These are phyloP conservation scores for Plantago lanceolata DNA, from an alignment of 305 asterid genomes.

Conservation along the genomic window DNA sequence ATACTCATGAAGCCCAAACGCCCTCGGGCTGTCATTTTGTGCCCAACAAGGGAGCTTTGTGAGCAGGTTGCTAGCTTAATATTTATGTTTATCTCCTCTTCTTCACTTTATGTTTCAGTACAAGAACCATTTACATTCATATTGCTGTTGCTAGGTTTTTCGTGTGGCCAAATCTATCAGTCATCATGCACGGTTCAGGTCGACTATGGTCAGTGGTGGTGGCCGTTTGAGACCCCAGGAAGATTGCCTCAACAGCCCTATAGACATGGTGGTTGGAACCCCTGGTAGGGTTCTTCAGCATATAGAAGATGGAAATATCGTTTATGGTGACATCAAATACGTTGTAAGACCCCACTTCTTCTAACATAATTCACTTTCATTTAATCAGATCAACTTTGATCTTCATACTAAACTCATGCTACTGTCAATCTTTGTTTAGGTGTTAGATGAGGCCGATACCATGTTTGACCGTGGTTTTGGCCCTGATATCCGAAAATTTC, in stretches of 20 bases:
- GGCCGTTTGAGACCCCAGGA: constrained; percentile 95
- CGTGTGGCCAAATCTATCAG: constrained; percentile 81
- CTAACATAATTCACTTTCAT: constrained; percentile 13
- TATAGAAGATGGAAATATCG: constrained; percentile 91
- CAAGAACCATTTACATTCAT: constrained; percentile 15
- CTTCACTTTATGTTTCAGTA: constrained; percentile 12
- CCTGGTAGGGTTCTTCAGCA: constrained; percentile 97
- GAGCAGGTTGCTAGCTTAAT: too few relatives aligned
- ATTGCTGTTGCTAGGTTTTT: constrained; percentile 51
- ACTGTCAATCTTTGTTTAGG: constrained; percentile 42
- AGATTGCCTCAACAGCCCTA: constrained; percentile 77
- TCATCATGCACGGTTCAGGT: constrained; percentile 91
- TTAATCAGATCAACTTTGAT: background rate
- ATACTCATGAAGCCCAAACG: constrained; percentile 91
- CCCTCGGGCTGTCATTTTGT: constrained; percentile 85
- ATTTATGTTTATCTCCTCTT: too few relatives aligned
- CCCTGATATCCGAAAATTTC: constrained; percentile 89
- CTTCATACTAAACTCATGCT: constrained; percentile 14
- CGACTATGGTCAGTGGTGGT: constrained; percentile 98
- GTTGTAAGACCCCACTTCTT: constrained; percentile 45
- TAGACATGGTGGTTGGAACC: constrained; percentile 97
- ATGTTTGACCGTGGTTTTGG: constrained; percentile 99
- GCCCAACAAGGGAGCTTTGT: constrained; percentile 98
- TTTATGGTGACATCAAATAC: constrained; percentile 91
- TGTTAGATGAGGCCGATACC: constrained; percentile 97